Evolutionary conservation across 306 rosid genomes (phyloP), one percentile per base, ranked within the genome.

Genomic region (Vigna nakashimae): DNA sequence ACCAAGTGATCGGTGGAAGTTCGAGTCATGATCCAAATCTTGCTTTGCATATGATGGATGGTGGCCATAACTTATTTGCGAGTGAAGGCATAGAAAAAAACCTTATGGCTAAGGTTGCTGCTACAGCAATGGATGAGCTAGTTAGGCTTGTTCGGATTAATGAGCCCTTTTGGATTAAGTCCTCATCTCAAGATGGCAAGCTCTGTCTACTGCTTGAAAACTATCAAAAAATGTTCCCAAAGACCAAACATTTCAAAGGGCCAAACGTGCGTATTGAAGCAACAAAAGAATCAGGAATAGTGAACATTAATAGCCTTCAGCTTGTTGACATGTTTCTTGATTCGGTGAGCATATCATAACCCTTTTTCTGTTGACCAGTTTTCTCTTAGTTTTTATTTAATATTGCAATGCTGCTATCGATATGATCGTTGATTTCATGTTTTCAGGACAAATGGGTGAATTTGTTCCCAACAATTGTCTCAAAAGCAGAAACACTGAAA

Each of bases 271-370:
- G 64, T 4, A 53, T 83, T 0, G 97, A 94, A 75, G 86, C 94
- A n/a, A 90, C 98, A 0, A 94, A 90, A 75, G 82, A 85, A 28
- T 84, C 91, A 0, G 84, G 84, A 55, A 63, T 85, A 1, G 90
- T 89, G 12, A 38, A n/a, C 34, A 60, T 86, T 75, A 70, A 53
- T 20, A 87, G 83, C 50, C 22, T 70, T 58, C 73, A 81, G 0
- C 75, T 94, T 46, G 91, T 92, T 79, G 86, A 86, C 30, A 72
- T 71, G 80, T 78, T 94, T 71, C 42, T 92, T 0, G 87, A 94
- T 75, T 9, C 90, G 34, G 97, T 94, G 13, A 77, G 82, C 36
- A 5, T n/a, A 24, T 24, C 30, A 1, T 48, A 2, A 82, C 30
- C 64, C 20, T 75, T 26, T 7, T 26, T 30, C 34, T 64, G 17